Evolutionary conservation across 371 early-diverging fungal species (phyloP).

Genomic region (Encephalitozoon romaleae): DNA sequence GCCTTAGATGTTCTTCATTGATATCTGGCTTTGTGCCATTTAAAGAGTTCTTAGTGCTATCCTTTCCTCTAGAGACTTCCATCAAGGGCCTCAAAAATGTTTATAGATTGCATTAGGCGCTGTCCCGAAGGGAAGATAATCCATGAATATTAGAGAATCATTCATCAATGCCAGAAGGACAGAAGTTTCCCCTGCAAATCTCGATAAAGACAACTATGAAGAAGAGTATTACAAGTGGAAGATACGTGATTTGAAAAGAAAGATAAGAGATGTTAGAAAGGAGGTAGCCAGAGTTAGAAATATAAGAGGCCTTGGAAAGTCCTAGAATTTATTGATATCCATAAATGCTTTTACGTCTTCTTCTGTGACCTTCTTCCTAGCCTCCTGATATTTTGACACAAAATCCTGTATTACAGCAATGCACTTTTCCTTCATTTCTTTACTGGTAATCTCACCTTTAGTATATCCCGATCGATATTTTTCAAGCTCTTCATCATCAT

Average conservation of each 20-base stretch:
- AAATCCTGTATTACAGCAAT: slow-evolving; percentile 74
- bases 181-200: neutral
- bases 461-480: slow-evolving; percentile 65
- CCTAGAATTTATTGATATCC: slow-evolving; percentile 16
- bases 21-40: neutral
- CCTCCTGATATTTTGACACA: slow-evolving; percentile 72
- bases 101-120: neutral
- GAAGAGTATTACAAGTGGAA: slow-evolving; percentile 5
- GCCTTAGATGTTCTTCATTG: neutral
- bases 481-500: slow-evolving; percentile 81
- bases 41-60: neutral
- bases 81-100: neutral
- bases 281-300: neutral
- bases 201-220: neutral
- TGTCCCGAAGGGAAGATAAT: neutral
- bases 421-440: slow-evolving; percentile 82
- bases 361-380: slow-evolving; percentile 61
- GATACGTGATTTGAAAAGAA: neutral
- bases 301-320: neutral
- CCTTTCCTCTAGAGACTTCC: neutral
- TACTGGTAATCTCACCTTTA: slow-evolving; percentile 76
- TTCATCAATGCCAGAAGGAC: neutral
- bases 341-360: slow-evolving; percentile 36
- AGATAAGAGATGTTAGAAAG: neutral
- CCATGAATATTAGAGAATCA: neutral